These are phyloP conservation scores for Boletus sp. DNA, from an alignment of 1,284 basidiomycete species.

Conservation along the genomic window DNA sequence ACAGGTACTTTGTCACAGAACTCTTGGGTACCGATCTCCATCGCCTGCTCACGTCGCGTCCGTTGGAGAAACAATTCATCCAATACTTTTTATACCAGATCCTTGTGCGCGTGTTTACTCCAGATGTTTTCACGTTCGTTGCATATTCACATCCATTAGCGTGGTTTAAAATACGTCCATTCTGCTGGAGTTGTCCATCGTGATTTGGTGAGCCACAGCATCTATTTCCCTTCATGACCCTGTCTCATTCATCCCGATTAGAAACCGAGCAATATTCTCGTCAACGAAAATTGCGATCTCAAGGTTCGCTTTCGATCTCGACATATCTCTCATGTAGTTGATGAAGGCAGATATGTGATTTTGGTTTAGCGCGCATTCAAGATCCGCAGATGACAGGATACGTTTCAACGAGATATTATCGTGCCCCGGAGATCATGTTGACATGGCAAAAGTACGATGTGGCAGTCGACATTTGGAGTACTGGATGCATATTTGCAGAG, in stretches of 20 bases:
- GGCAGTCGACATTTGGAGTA: constrained; percentile 99
- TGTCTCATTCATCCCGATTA: constrained; percentile 34
- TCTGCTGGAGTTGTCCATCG: constrained; percentile 99
- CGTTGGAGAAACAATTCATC: constrained; percentile 99
- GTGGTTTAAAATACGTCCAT: constrained; percentile 99
- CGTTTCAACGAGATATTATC: constrained; percentile 98
- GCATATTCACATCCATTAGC: constrained; percentile 48
- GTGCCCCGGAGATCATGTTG: constrained; percentile 99
- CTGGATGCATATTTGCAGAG: constrained; percentile 99
- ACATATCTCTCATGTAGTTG: constrained; percentile 10
- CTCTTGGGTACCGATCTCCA: constrained; percentile 98
- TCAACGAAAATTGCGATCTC: constrained; percentile 99
- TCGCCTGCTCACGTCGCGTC: constrained; percentile 93
- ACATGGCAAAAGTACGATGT: constrained; percentile 99
- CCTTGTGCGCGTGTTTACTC: constrained; percentile 58
- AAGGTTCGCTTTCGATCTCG: constrained; percentile 52
- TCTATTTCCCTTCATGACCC: not conserved
- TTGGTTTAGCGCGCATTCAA: constrained; percentile 94
- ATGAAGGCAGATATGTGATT: constrained; percentile 87
- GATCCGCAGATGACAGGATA: constrained; percentile 99
- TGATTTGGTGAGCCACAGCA: constrained; percentile 68
- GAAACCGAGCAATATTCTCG: constrained; percentile 99
- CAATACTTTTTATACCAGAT: constrained; percentile 99
- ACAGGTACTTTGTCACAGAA: constrained; percentile 98
- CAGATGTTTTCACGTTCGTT: not conserved